These are phyloP conservation scores for Lodderomyces elongisporus DNA, from an alignment of 1,139 yeast genomes.

Conservation along the genomic window DNA sequence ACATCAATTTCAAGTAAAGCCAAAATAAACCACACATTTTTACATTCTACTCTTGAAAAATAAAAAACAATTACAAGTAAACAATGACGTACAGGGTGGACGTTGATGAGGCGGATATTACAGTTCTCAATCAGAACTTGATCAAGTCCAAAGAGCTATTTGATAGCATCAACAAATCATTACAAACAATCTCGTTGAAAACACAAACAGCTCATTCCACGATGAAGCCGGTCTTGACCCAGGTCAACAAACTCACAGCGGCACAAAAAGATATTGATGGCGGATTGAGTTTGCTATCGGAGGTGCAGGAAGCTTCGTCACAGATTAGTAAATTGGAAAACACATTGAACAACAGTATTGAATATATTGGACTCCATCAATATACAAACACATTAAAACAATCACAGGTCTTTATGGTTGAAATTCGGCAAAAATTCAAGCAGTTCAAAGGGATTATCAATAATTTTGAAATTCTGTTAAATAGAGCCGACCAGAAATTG, in stretches of 20 bases:
- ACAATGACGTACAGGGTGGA: slow-evolving; percentile 33
- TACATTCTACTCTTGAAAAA: too few species aligned
- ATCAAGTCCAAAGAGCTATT: slow-evolving; percentile 56
- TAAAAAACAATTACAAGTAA: too few species aligned
- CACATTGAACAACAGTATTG: slow-evolving; percentile 34
- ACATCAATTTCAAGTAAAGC: too few species aligned
- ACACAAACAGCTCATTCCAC: slow-evolving; percentile 60
- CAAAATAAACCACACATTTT: too few species aligned
- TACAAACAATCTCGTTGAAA: slow-evolving; percentile 51
- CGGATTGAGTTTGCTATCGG: slow-evolving; percentile 56
- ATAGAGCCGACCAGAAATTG: slow-evolving; percentile 41
- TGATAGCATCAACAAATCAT: slow-evolving; percentile 49
- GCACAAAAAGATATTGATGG: slow-evolving; percentile 57
- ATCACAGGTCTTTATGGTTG: slow-evolving; percentile 29
- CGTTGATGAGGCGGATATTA: slow-evolving; percentile 79
- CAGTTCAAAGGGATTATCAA: slow-evolving; percentile 47
- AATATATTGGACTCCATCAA: slow-evolving; percentile 32
- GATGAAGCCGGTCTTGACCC: slow-evolving; percentile 66
- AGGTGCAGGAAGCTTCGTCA: slow-evolving; percentile 62
- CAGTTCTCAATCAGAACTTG: slow-evolving; percentile 73
- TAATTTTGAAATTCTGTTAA: slow-evolving; percentile 42
- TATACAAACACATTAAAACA: slow-evolving; percentile 35
- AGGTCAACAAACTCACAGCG: slow-evolving; percentile 53
- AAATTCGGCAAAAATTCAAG: slow-evolving; percentile 36
- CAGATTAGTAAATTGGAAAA: slow-evolving; percentile 52